Percentiles rank a stretch among this genome's conserved stretches.
Evolutionary conservation across 495 filamentous ascomycete species (phyloP).

Genomic region (Penicillium soppii): DNA sequence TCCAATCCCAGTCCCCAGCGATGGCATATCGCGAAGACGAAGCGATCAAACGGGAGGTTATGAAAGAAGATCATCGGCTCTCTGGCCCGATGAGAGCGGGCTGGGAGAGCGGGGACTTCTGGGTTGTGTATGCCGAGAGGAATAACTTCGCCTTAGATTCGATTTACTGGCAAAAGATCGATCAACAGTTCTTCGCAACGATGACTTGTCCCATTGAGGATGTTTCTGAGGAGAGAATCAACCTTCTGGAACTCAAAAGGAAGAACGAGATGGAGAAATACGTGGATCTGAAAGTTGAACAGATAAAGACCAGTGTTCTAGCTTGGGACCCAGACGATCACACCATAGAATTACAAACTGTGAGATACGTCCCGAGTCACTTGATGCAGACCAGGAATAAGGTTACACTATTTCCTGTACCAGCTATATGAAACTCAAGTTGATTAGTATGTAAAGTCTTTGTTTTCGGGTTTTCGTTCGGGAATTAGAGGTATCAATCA

Average conservation of each 20-base stretch:
- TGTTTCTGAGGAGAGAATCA: slow-evolving; percentile 10
- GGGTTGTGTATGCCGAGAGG: slow-evolving; percentile 4
- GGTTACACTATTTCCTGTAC: no score
- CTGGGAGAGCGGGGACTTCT: not conserved
- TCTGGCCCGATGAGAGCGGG: not conserved
- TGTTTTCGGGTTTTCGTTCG: no score
- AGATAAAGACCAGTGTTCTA: slow-evolving; percentile 8
- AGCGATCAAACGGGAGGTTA: not conserved
- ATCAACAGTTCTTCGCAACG: slow-evolving; percentile 12
- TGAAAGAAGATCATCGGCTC: not conserved
- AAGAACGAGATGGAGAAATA: slow-evolving; percentile 11
- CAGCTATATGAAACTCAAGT: no score
- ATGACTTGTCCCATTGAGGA: not conserved
- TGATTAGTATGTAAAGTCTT: no score
- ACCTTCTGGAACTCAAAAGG: slow-evolving; percentile 5
- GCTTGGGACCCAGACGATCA: slow-evolving; percentile 20
- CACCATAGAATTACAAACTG: slow-evolving; percentile 6
- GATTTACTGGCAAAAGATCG: slow-evolving; percentile 19
- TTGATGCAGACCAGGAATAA: no score
- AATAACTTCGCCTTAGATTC: slow-evolving; percentile 13
- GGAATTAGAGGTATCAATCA: no score
- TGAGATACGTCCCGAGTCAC: no score
- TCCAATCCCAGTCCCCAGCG: slow-evolving; percentile 30
- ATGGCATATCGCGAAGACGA: not conserved
- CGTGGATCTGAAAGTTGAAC: slow-evolving; percentile 10